Evolutionary conservation across 345 rosid genomes (phyloP).

Genomic region (Gossypium ekmanianum): DNA sequence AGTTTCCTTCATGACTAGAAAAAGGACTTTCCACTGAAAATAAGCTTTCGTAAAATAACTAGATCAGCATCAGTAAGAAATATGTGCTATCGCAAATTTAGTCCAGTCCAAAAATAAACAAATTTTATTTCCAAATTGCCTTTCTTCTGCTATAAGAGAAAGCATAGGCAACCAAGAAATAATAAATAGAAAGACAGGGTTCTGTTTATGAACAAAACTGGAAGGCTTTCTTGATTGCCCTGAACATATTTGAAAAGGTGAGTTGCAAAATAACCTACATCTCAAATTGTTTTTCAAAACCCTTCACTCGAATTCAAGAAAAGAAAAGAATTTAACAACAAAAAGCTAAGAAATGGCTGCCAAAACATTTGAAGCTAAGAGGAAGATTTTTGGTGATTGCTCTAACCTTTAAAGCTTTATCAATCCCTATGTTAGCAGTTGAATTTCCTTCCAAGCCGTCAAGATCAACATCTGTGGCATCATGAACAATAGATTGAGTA

Average conservation of each 20-base stretch:
- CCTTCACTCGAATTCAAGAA: background rate
- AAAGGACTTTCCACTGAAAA: too few relatives aligned
- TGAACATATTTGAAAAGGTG: background rate
- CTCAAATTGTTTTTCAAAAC: background rate
- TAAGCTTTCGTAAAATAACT: too few relatives aligned
- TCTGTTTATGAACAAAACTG: background rate
- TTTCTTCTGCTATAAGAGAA: background rate
- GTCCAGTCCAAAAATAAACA: too few relatives aligned
- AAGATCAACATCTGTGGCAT: conserved; percentile 41
- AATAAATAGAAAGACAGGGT: background rate
- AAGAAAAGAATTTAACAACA: background rate
- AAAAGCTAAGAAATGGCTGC: background rate
- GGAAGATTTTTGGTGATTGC: conserved; percentile 39
- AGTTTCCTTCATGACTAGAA: too few relatives aligned
- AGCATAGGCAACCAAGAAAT: background rate
- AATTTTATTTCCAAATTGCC: too few relatives aligned
- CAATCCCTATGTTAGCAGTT: too few relatives aligned
- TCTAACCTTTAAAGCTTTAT: conserved; percentile 21
- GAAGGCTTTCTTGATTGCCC: background rate
- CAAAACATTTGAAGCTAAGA: conserved; percentile 36
- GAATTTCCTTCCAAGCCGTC: conserved; percentile 24
- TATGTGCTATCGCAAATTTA: too few relatives aligned
- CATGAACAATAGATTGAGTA: conserved; percentile 5
- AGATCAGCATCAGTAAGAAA: too few relatives aligned
- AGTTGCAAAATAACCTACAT: background rate